A percentile compares a stretch with the other conserved stretches of the same genome.
phyloP scores from a whole-genome alignment of 164 flowering plant species.

The Cinnamomum micranthum region DNA sequence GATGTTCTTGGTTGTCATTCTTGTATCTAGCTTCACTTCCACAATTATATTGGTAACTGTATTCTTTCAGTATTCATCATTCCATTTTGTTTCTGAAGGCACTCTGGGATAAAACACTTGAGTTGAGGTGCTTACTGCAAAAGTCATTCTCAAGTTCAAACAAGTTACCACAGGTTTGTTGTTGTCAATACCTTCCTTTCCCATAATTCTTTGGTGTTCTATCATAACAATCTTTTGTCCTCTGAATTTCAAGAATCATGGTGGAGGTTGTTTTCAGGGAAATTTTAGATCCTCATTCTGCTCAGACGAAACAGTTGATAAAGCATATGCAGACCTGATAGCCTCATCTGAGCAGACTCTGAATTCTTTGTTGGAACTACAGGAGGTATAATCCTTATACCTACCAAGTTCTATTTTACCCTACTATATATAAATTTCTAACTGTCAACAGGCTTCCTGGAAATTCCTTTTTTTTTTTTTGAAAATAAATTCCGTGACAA shows the following conservation, averaged over 20 bases:
- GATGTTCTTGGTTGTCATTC: background rate
- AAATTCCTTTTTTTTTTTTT: too few species aligned
- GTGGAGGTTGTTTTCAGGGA: constrained; percentile 45
- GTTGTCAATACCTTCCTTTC: background rate
- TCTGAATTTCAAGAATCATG: background rate
- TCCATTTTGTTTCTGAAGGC: constrained; percentile 37
- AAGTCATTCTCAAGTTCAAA: constrained; percentile 73
- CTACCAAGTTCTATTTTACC: background rate
- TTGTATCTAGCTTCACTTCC: background rate
- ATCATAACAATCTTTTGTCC: background rate
- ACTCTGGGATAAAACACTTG: constrained; percentile 86
- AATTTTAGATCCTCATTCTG: constrained; percentile 58
- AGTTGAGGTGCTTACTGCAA: constrained; percentile 78
- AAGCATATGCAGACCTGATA: constrained; percentile 64
- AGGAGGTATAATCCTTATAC: constrained; percentile 49
- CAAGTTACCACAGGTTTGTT: constrained; percentile 72
- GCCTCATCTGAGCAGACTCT: constrained; percentile 62
- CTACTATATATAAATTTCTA: background rate
- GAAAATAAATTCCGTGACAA: background rate
- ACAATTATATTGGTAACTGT: background rate
- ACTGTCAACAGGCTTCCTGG: background rate
- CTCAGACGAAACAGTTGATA: constrained; percentile 37
- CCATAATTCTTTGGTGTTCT: background rate
- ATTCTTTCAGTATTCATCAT: background rate
- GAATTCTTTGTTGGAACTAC: constrained; percentile 62